Base-by-base conservation (phyloP, 1,284 basidiomycete genomes). In the Pseudozyma hubeiensis region DNA sequence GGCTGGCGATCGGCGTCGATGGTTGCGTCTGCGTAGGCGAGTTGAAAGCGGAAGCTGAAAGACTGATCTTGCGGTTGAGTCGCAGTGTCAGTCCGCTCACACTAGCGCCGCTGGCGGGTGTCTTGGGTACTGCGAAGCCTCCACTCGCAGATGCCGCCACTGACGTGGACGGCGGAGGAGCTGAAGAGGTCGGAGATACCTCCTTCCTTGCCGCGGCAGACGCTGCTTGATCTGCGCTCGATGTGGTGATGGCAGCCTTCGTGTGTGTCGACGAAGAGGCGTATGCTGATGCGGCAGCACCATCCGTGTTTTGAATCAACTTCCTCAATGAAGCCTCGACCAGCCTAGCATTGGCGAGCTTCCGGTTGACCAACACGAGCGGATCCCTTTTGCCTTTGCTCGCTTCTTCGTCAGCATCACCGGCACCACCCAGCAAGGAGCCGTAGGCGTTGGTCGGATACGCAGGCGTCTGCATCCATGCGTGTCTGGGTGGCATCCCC, bases 301-400 rank as follows among this genome's bases (percentile, higher is more conserved):
- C 54, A 47, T 80, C 78, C 4, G 78, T 80, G 40, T 71, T 64
- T 31, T 73, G 71, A 35, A 80, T 80, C 34, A 80, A 64, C 54
- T 51, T 57, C 13, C 75, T 65, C 45, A 80, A 52, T 39, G 78
- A 78, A 1, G 72, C 53, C 34, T 80, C 78, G 29, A 80, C 78
- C n/a, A 80, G 53, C 34, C 78, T 69, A 2, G 78, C 75, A 39
- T 80, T 80, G 9, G 77, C 78, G 41, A 80, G 51, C 56, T 80
- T 80, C 10, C 78, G 59, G 46, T 80, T 78, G 19, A 80, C 72
- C 19, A 78, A 58, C 60, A 74, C 61, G n/a, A 78, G 45, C 35
- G 71, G 71, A 29, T 74, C 54, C 24, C 47, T 74, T 30, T 37
- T 65, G 9, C 8, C 47, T 24, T 44, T 53, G 16, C 51, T 59